Percentiles rank a stretch among this genome's conserved stretches.
Conservation (phyloP, 2,329 filamentous ascomycete genomes). For the Stagonosporopsis cucurbitacearum region DNA sequence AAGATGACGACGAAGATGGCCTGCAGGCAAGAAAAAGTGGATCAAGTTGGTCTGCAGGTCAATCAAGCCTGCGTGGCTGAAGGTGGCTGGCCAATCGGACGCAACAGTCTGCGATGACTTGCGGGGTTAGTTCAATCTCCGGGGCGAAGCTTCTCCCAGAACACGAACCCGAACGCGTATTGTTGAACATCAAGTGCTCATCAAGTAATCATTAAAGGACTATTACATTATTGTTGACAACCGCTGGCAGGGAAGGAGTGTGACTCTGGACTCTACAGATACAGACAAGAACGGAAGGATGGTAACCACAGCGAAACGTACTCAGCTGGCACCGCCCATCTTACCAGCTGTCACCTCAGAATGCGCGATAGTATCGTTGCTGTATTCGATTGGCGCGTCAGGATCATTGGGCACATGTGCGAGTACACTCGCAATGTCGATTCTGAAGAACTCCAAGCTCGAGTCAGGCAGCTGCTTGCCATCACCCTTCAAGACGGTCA, state of each 20-base stretch:
- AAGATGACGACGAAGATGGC: conserved; percentile 4
- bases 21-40: conserved; percentile 10
- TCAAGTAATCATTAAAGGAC: neutral
- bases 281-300: neutral
- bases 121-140: conserved; percentile 3
- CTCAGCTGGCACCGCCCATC: conserved; percentile 15
- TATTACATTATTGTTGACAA: neutral
- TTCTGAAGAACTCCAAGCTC: conserved; percentile 20
- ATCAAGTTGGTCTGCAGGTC: conserved; percentile 11
- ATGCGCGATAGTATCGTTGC: conserved; percentile 18
- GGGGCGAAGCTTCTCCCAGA: neutral
- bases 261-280: neutral
- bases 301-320: neutral
- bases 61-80: conserved; percentile 2
- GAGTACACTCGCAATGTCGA: conserved; percentile 22
- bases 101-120: neutral
- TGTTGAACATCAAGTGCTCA: neutral
- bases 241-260: neutral
- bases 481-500: conserved; percentile 22
- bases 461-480: conserved; percentile 19
- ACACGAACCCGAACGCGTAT: neutral
- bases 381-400: conserved; percentile 27
- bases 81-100: conserved; percentile 1
- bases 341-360: conserved; percentile 26
- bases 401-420: conserved; percentile 26